Conservation (phyloP, 306 rosid species). For the Vigna trinervia region DNA sequence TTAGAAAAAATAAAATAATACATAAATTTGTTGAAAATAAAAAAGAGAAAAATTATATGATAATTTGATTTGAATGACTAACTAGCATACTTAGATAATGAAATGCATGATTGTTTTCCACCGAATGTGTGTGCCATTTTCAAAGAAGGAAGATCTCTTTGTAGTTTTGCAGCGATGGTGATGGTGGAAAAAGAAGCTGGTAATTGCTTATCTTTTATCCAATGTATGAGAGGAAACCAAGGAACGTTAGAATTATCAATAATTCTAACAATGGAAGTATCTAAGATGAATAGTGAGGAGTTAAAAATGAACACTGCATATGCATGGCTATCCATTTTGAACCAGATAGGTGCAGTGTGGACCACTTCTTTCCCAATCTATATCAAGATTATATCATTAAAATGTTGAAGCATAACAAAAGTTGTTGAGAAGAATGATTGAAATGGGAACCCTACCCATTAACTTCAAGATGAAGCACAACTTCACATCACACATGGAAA, state of each 20-base stretch:
- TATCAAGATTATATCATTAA: conserved; percentile 5
- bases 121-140: neutral
- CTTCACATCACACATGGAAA: neutral
- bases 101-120: neutral
- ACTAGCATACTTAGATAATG: neutral
- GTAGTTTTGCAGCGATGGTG: conserved; percentile 1
- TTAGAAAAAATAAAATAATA: too few relatives aligned
- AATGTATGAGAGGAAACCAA: too few relatives aligned
- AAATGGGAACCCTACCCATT: neutral
- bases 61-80: neutral
- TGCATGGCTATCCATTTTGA: neutral
- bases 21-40: too few relatives aligned
- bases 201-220: too few relatives aligned
- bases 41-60: neutral
- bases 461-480: conserved; percentile 5
- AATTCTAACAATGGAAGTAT: neutral
- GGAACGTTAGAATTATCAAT: neutral
- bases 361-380: neutral
- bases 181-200: neutral
- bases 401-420: neutral
- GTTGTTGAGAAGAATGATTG: neutral
- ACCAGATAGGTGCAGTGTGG: neutral
- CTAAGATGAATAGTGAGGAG: too few relatives aligned
- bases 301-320: too few relatives aligned
- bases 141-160: neutral